These are phyloP conservation scores for Buxus sempervirens DNA, from an alignment of 164 flowering plant species.

Conservation along the genomic window DNA sequence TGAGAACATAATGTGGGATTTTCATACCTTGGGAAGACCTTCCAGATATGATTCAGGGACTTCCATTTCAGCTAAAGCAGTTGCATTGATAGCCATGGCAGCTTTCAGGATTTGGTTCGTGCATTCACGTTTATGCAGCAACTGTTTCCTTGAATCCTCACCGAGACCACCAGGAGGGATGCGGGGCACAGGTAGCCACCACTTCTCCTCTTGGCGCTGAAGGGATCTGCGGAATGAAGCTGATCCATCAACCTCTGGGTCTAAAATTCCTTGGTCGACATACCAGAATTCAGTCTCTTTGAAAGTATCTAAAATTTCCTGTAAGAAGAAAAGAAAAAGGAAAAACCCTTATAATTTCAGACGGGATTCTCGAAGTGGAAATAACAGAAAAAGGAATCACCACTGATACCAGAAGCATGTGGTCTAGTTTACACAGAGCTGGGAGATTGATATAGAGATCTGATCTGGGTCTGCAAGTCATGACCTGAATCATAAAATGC, in stretches of 20 bases:
- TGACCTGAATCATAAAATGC: slow-evolving; percentile 46
- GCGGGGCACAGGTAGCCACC: slow-evolving; percentile 99
- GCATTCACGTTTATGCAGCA: slow-evolving; percentile 81
- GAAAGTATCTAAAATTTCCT: slow-evolving; percentile 91
- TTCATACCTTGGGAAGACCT: slow-evolving; percentile 81
- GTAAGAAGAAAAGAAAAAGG: slow-evolving; percentile 9
- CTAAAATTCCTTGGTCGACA: slow-evolving; percentile 80
- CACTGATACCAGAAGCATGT: slow-evolving; percentile 73
- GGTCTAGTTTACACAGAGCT: slow-evolving; percentile 86
- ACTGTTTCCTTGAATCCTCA: slow-evolving; percentile 61
- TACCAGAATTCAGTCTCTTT: slow-evolving; percentile 84
- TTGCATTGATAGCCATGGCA: slow-evolving; percentile 81
- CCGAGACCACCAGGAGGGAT: slow-evolving; percentile 70
- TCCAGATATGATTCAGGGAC: slow-evolving; percentile 86
- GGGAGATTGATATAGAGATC: slow-evolving; percentile 87
- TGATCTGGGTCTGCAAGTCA: slow-evolving; percentile 86
- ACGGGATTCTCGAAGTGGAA: neutral
- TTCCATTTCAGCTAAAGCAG: slow-evolving; percentile 83
- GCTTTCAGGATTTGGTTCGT: slow-evolving; percentile 90
- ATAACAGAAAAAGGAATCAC: neutral
- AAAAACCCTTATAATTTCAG: neutral
- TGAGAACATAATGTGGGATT: neutral
- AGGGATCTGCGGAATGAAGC: slow-evolving; percentile 55
- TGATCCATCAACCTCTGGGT: slow-evolving; percentile 64
- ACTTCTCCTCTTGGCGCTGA: slow-evolving; percentile 89